A percentile compares a stretch with the other conserved stretches of the same genome.
These are phyloP conservation scores for Fistulifera pelliculosa DNA, from an alignment of 108 stramenopile genomes.

Conservation along the genomic window DNA sequence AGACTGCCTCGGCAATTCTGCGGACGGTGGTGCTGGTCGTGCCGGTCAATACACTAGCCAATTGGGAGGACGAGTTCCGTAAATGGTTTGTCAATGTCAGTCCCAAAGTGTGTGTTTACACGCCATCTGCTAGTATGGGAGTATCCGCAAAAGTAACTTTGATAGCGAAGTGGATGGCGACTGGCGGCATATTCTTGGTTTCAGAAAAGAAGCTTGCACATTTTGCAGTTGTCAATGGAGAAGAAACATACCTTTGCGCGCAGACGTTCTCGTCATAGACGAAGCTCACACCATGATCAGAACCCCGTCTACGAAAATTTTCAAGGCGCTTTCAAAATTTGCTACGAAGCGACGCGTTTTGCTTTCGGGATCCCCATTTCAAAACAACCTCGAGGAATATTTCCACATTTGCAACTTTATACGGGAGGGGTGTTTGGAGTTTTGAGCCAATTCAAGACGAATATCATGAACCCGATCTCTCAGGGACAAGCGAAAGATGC, in stretches of 20 bases:
- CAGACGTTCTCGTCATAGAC: constrained; percentile 56
- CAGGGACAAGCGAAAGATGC: constrained; percentile 33
- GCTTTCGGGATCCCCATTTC: constrained; percentile 57
- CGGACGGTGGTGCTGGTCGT: constrained; percentile 36
- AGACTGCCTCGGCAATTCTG: constrained; percentile 16
- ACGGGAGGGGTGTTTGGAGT: constrained; percentile 43
- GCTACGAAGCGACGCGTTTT: constrained; percentile 41
- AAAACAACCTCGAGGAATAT: constrained; percentile 52
- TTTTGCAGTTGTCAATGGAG: constrained; percentile 11
- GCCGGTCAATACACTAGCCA: constrained; percentile 56
- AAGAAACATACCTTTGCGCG: constrained; percentile 18
- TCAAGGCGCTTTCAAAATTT: constrained; percentile 31
- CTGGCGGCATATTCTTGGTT: constrained; percentile 50
- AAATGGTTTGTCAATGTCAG: constrained; percentile 49
- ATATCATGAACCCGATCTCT: constrained; percentile 45
- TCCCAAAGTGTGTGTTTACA: constrained; percentile 22
- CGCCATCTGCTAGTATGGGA: constrained; percentile 11
- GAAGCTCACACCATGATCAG: constrained; percentile 68
- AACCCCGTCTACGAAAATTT: constrained; percentile 28
- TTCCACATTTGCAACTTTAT: constrained; percentile 52
- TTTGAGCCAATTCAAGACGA: constrained; percentile 26
- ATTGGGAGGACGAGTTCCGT: constrained; percentile 63
- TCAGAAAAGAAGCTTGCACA: constrained; percentile 27
- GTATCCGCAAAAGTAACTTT: constrained; percentile 9
- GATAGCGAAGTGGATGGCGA: constrained; percentile 32